These are phyloP conservation scores for Caloboletus inedulis DNA, from an alignment of 1,284 basidiomycete genomes.

Conservation along the genomic window DNA sequence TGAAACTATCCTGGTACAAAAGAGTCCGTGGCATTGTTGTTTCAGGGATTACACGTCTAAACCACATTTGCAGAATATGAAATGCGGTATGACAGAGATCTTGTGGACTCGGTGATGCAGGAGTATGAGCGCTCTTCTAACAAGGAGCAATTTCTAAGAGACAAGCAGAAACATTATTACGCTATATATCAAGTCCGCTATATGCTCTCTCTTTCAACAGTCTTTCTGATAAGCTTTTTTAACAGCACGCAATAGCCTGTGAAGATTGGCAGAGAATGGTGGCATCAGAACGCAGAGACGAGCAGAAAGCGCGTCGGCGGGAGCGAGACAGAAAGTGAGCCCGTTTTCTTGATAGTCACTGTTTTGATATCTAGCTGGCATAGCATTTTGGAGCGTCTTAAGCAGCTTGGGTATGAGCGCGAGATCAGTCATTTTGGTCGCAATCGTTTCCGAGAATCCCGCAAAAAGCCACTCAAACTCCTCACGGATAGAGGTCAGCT, in stretches of 20 bases:
- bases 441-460: not conserved
- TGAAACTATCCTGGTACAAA: not conserved
- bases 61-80: not conserved
- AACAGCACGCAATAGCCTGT: not conserved
- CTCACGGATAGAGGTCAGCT: slow-evolving; percentile 10
- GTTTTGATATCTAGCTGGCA: not conserved
- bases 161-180: not conserved
- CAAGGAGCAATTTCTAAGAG: not conserved
- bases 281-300: not conserved
- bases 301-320: not conserved
- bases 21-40: not conserved
- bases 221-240: not conserved
- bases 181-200: not conserved
- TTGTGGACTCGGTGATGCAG: not conserved
- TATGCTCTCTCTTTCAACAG: not conserved
- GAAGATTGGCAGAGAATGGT: not conserved
- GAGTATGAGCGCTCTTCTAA: slow-evolving; percentile 1
- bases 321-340: slow-evolving; percentile 6
- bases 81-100: not conserved
- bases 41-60: not conserved
- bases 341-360: not conserved
- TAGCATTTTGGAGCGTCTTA: slow-evolving; percentile 13
- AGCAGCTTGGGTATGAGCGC: slow-evolving; percentile 5
- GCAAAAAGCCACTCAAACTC: not conserved
- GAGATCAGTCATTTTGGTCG: slow-evolving; percentile 4